Base-by-base conservation (phyloP, 2,329 filamentous ascomycete species). In the Exophiala xenobiotica region DNA sequence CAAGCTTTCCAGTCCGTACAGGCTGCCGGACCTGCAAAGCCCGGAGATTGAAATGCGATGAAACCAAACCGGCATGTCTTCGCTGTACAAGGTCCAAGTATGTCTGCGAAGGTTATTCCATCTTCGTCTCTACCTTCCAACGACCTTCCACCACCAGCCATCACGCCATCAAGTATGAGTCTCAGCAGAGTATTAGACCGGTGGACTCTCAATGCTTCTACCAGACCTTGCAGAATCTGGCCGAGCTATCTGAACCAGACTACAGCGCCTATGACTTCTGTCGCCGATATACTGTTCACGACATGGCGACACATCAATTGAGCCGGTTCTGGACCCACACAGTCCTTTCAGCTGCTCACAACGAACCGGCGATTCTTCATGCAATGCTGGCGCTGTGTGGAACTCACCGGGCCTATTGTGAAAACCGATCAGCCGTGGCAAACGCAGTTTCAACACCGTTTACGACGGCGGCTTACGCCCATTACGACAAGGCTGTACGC, bases 41-140 rank as follows among this genome's bases (percentile, higher is more conserved):
- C 42, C 12, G 27, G 51, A 20, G 70, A 67, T 65, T 71, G 44
- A 71, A 71, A 62, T 71, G 68, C 50, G 69, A 68, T 57, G 68
- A 71, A 54, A 66, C 69, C 42, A 67, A 68, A 46, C 69, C 69
- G 24, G 58, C 67, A 19, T 71, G 69, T 53, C 62, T 52, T 56
- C 68, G 68, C 40, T 70, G 68, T 43, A 64, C 60, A 7, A 50
- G n/a, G 11, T 19, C 47, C 5, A 50, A 50, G 26, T 45, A 18
- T 20, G 20, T 50, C 20, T 50, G 47, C 29, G 39, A 33, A 22
- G 46, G 40, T 1, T 50, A 50, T 45, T 44, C 39, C n/a, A 24
- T 45, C 40, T 31, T 24, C 14, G 18, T 50, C n/a, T 12, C 14
- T 14, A 14, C 37, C 7, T 20, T 6, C 9, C 12, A 19, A 29